These are phyloP conservation scores for Talaromyces piceae DNA, from an alignment of 2,329 filamentous ascomycete genomes.

Conservation along the genomic window DNA sequence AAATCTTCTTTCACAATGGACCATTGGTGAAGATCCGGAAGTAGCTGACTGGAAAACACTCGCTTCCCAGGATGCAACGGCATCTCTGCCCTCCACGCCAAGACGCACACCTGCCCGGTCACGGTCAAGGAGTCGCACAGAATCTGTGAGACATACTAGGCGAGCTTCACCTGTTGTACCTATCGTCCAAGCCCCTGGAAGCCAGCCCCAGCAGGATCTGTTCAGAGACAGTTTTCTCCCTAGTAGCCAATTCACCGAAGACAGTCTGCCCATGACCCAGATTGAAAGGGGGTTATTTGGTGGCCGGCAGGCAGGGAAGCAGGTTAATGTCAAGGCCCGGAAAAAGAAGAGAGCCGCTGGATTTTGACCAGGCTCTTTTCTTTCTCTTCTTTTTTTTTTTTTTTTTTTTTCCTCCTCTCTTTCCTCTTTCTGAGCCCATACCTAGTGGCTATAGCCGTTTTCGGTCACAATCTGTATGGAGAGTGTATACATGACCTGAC, in stretches of 20 bases:
- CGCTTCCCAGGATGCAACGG: slow-evolving; percentile 13
- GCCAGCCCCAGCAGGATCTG: slow-evolving; percentile 22
- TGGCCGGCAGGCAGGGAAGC: slow-evolving; percentile 25
- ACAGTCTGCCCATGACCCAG: slow-evolving; percentile 34
- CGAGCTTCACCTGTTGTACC: slow-evolving; percentile 20
- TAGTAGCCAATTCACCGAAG: slow-evolving; percentile 30
- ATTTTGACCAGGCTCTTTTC: slow-evolving; percentile 29
- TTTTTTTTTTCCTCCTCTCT: no score
- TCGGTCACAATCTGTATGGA: background rate
- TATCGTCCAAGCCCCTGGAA: slow-evolving; percentile 23
- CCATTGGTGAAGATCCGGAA: slow-evolving; percentile 24
- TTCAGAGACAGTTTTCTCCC: slow-evolving; percentile 8
- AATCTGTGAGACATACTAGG: slow-evolving; percentile 14
- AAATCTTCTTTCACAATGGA: slow-evolving; percentile 31
- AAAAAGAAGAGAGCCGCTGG: slow-evolving; percentile 36
- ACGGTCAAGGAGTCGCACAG: slow-evolving; percentile 14
- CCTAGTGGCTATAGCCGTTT: no score
- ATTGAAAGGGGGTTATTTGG: slow-evolving; percentile 33
- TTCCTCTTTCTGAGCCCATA: no score
- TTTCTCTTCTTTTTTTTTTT: no score
- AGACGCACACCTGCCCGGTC: slow-evolving; percentile 22
- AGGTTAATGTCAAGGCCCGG: slow-evolving; percentile 21
- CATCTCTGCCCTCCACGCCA: slow-evolving; percentile 13
- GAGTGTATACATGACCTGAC: background rate
- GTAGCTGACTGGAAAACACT: slow-evolving; percentile 28